Conservation (phyloP, 495 filamentous ascomycete genomes). For the Mycothermus thermophilus region DNA sequence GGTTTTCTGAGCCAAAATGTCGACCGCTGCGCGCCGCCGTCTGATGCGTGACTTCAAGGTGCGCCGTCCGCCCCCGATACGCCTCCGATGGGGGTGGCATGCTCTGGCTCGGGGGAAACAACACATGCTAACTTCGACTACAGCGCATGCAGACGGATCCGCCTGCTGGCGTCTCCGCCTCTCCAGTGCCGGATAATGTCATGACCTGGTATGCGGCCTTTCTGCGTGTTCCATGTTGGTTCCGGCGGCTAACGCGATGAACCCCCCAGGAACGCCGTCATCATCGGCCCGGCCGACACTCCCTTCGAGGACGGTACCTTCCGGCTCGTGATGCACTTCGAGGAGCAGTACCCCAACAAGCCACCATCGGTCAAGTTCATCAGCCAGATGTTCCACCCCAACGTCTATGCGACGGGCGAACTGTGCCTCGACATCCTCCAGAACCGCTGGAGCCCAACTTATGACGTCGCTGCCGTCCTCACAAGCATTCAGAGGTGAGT, state of each 20-base stretch:
- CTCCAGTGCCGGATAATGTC: constrained; percentile 93
- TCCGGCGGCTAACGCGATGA: constrained; percentile 2
- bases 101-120: too few species aligned
- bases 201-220: constrained; percentile 94
- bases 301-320: constrained; percentile 99
- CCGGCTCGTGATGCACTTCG: constrained; percentile 95
- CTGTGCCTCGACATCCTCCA: constrained; percentile 94
- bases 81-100: too few species aligned
- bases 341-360: constrained; percentile 97
- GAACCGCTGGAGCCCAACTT: constrained; percentile 97
- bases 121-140: constrained; percentile 9
- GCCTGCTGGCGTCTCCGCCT: constrained; percentile 91
- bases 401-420: constrained; percentile 94
- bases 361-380: constrained; percentile 97
- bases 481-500: constrained; percentile 92
- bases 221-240: too few species aligned
- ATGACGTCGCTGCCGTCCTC: constrained; percentile 92
- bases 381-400: constrained; percentile 97
- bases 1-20: constrained; percentile 43
- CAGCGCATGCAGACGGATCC: constrained; percentile 99
- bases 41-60: constrained; percentile 99
- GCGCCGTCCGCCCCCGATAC: constrained; percentile 8
- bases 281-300: constrained; percentile 93
- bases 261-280: constrained; percentile 87
- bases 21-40: constrained; percentile 82